Conservation (phyloP, 1,139 yeast species). For the Protomyces inouyei region DNA sequence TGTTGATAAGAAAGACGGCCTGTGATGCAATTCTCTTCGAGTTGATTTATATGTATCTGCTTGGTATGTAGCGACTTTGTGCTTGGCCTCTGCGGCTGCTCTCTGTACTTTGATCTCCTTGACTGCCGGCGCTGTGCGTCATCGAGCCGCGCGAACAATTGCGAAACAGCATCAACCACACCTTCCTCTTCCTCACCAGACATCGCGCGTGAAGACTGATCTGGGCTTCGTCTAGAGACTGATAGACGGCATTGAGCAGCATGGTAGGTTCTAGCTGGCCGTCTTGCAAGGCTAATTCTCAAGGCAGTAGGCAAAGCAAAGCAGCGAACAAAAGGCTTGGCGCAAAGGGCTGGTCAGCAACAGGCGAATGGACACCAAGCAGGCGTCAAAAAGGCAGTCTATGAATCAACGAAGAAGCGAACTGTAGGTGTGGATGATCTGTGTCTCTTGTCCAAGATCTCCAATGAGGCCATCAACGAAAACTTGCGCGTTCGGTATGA, state of each 20-base stretch:
- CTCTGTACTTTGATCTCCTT: too few relatives aligned
- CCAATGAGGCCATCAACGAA: slow-evolving; percentile 89
- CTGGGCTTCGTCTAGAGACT: too few relatives aligned
- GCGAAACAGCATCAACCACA: background rate
- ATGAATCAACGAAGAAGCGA: slow-evolving; percentile 80
- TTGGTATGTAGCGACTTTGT: background rate
- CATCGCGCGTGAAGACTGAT: background rate
- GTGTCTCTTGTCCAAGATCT: slow-evolving; percentile 78
- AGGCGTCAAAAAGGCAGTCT: slow-evolving; percentile 76
- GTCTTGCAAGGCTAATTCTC: background rate
- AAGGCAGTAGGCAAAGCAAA: slow-evolving; percentile 8
- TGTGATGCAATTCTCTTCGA: background rate
- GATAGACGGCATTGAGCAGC: background rate
- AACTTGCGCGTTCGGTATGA: slow-evolving; percentile 83
- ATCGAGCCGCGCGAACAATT: too few relatives aligned
- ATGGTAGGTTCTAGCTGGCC: background rate
- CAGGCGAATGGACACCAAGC: slow-evolving; percentile 25
- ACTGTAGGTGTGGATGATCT: slow-evolving; percentile 97
- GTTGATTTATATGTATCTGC: background rate
- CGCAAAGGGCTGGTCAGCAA: slow-evolving; percentile 13
- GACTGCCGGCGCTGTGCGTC: too few relatives aligned
- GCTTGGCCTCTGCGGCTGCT: too few relatives aligned
- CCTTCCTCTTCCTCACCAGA: background rate
- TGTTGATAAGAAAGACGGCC: background rate
- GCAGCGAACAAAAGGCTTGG: slow-evolving; percentile 24